Evolutionary conservation across 2,329 filamentous ascomycete genomes (phyloP), one percentile per base, ranked within the genome.

Genomic region (Fusarium euwallaceae): DNA sequence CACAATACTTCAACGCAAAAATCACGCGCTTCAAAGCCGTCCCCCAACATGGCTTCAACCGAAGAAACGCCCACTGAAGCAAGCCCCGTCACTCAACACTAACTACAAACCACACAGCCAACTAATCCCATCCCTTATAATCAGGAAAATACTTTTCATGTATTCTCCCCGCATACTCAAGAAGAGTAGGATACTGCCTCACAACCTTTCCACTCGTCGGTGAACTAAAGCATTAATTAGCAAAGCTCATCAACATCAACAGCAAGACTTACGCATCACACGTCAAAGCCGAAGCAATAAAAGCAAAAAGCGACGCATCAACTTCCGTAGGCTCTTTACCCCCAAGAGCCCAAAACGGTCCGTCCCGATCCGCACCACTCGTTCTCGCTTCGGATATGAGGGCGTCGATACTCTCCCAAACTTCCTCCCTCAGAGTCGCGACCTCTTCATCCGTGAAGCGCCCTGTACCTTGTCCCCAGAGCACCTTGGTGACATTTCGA

Each of bases 281-380:
- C 4, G 90, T 77, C 70, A 92, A 78, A 1, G 82, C 83, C n/a
- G 86, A 87, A 16, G 83, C 81, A 39, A 92, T 81, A 73, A 92
- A 92, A 0, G 88, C 90, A 80, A 88, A 92, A 6, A 92, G 55
- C 0, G 83, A 83, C 2, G 87, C 83, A 78, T 93, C 91, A 1
- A 84, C 88, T 74, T 92, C 90, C 0, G 88, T 89, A 4, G 90
- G 90, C 4, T 79, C 73, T 1, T 84, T 74, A 0, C 88, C 86
- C 1, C 89, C 90, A 14, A 92, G 79, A 1, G 88, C 78, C 90
- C 90, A 92, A 74, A 92, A 92, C 6, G 87, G 86, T 9, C 79
- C 76, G 1, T 80, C 75, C 0, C 67, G 37, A 17, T 29, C 56
- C 22, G 34, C 22, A 6, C 17, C 22, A 6, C 17, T 53, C 32